A percentile compares a stretch with the other conserved stretches of the same genome.
Evolutionary conservation across 139 green algal genomes (phyloP).

Genomic region (Medakamo hakoo): DNA sequence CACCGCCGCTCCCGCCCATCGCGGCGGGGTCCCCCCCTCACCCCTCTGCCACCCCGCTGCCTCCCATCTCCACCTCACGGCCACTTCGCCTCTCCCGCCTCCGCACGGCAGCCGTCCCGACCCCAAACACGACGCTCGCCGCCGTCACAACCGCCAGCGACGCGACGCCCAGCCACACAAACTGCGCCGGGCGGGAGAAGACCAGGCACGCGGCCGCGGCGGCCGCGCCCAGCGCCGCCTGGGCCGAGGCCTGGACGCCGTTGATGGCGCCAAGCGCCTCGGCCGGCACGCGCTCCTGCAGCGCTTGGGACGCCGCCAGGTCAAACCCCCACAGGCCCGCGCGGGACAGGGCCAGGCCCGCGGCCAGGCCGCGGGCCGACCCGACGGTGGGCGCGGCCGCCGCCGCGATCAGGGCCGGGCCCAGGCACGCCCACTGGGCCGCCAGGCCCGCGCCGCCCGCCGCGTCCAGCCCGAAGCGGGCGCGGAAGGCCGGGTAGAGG

Average conservation of each 20-base stretch:
- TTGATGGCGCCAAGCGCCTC: conserved; percentile 35
- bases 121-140: background rate
- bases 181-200: background rate
- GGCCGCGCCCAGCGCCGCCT: background rate
- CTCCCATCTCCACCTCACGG: background rate
- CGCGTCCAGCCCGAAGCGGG: conserved; percentile 5
- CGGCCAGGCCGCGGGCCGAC: conserved; percentile 31
- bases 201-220: background rate
- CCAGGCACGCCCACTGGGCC: background rate
- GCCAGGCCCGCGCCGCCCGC: conserved; percentile 5
- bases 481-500: conserved; percentile 20
- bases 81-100: background rate
- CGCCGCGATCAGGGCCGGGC: background rate
- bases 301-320: conserved; percentile 56
- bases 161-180: background rate
- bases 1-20: no score
- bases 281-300: conserved; percentile 41
- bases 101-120: background rate
- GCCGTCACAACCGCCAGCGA: background rate
- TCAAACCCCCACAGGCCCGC: conserved; percentile 71
- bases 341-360: conserved; percentile 41
- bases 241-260: conserved; percentile 40
- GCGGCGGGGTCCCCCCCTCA: no score
- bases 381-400: background rate
- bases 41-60: no score